Conservation (phyloP, 768 basidiomycete genomes). For the Gautieria morchelliformis region DNA sequence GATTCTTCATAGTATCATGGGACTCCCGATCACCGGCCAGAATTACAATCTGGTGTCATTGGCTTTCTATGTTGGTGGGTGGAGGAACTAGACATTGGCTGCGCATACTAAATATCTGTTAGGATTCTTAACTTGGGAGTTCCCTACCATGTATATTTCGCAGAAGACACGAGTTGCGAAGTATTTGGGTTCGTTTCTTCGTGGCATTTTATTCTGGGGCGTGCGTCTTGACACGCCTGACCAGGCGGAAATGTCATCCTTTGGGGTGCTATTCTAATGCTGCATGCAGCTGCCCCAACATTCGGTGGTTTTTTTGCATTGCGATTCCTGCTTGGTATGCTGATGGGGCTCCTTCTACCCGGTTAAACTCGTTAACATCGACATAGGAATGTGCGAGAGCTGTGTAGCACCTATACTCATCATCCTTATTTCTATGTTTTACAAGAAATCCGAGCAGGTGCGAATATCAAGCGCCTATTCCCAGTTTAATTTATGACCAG, state of each 20-base stretch:
- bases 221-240: background rate
- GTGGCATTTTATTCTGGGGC: background rate
- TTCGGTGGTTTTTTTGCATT: slow-evolving; percentile 15
- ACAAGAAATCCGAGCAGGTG: slow-evolving; percentile 15
- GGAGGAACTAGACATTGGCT: background rate
- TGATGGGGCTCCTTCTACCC: background rate
- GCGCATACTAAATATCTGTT: no score
- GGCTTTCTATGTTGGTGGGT: slow-evolving; percentile 12
- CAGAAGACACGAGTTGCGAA: slow-evolving; percentile 13
- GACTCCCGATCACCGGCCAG: slow-evolving; percentile 12
- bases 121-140: slow-evolving; percentile 12
- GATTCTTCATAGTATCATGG: slow-evolving; percentile 10
- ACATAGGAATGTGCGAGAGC: slow-evolving; percentile 12
- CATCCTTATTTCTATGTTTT: slow-evolving; percentile 11
- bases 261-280: slow-evolving; percentile 14
- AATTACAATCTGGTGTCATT: slow-evolving; percentile 12
- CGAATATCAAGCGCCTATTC: background rate
- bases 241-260: slow-evolving; percentile 14
- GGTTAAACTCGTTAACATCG: background rate
- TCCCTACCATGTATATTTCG: slow-evolving; percentile 13
- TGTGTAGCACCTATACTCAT: slow-evolving; percentile 16
- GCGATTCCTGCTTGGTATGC: slow-evolving; percentile 13
- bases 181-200: slow-evolving; percentile 9
- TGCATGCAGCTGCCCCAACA: slow-evolving; percentile 12
- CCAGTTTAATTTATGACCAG: background rate